Evolutionary conservation across 495 filamentous ascomycete species (phyloP).

Genomic region (Neohortaea acidophila): DNA sequence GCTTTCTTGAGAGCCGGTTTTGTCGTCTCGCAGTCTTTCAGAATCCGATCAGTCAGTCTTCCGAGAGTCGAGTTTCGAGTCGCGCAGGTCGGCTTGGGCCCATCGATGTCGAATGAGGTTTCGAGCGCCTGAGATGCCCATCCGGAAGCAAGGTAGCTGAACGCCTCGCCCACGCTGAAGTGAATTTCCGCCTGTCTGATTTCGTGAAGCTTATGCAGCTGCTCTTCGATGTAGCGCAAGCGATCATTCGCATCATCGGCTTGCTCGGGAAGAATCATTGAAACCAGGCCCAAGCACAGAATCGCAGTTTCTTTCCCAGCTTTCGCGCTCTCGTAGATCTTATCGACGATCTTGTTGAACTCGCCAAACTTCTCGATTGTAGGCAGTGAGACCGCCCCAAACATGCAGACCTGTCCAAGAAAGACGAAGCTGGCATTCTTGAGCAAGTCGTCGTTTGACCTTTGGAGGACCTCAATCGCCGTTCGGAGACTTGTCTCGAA

Average conservation of each 20-base stretch:
- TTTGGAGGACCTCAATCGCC: slow-evolving; percentile 34
- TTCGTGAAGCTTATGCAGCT: slow-evolving; percentile 61
- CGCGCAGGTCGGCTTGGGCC: slow-evolving; percentile 18
- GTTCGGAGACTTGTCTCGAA: slow-evolving; percentile 28
- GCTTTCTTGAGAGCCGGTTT: slow-evolving; percentile 81
- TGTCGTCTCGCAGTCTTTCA: slow-evolving; percentile 58
- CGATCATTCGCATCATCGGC: slow-evolving; percentile 20
- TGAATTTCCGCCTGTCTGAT: slow-evolving; percentile 71
- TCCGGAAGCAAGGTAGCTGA: slow-evolving; percentile 57
- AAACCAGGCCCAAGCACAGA: slow-evolving; percentile 50
- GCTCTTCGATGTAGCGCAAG: slow-evolving; percentile 37
- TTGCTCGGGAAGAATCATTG: slow-evolving; percentile 37
- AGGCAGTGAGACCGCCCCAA: slow-evolving; percentile 36
- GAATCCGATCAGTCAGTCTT: slow-evolving; percentile 47
- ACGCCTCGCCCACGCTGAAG: slow-evolving; percentile 75
- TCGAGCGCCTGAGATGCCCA: slow-evolving; percentile 57
- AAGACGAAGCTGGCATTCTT: slow-evolving; percentile 46
- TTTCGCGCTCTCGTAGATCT: slow-evolving; percentile 50
- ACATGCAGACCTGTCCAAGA: slow-evolving; percentile 62
- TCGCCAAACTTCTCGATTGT: slow-evolving; percentile 26
- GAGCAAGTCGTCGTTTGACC: slow-evolving; percentile 40
- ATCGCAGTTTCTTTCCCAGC: slow-evolving; percentile 72
- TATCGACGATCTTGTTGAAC: slow-evolving; percentile 37
- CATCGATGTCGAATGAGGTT: slow-evolving; percentile 48
- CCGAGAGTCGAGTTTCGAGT: slow-evolving; percentile 35